Evolutionary conservation across 2,329 filamentous ascomycete species (phyloP).

Genomic region (Beauveria brongniartii): DNA sequence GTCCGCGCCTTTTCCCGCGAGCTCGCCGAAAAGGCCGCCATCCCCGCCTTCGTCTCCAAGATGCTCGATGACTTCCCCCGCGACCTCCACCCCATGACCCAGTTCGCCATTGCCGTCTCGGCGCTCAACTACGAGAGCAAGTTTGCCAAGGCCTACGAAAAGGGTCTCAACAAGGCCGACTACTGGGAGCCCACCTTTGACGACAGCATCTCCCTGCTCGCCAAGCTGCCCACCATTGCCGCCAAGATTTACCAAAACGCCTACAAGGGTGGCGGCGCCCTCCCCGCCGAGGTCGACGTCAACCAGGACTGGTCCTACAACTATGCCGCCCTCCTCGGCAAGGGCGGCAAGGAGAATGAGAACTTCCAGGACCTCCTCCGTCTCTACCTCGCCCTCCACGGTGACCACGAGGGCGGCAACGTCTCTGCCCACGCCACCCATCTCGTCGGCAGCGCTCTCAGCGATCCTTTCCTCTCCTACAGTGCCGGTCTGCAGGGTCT

Average conservation of each 20-base stretch:
- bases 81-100: slow-evolving; percentile 95
- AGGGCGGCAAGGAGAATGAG: slow-evolving; percentile 78
- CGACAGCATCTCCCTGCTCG: slow-evolving; percentile 85
- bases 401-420: slow-evolving; percentile 96
- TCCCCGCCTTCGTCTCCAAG: slow-evolving; percentile 76
- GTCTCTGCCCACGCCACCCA: slow-evolving; percentile 95
- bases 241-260: slow-evolving; percentile 96
- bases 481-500: slow-evolving; percentile 92
- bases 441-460: slow-evolving; percentile 87
- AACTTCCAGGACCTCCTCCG: slow-evolving; percentile 93
- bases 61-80: slow-evolving; percentile 85
- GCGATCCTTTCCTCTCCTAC: slow-evolving; percentile 92
- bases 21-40: slow-evolving; percentile 74
- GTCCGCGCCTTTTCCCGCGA: slow-evolving; percentile 76
- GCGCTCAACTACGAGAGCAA: slow-evolving; percentile 92
- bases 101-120: slow-evolving; percentile 90
- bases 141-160: slow-evolving; percentile 89
- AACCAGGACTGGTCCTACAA: slow-evolving; percentile 98
- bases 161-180: slow-evolving; percentile 86
- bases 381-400: slow-evolving; percentile 91
- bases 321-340: slow-evolving; percentile 93
- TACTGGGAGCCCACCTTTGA: slow-evolving; percentile 99
- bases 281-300: slow-evolving; percentile 69
- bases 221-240: slow-evolving; percentile 92
- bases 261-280: slow-evolving; percentile 64